Evolutionary conservation across 176 grass and related monocot species (phyloP).

Genomic region (Canna indica): DNA sequence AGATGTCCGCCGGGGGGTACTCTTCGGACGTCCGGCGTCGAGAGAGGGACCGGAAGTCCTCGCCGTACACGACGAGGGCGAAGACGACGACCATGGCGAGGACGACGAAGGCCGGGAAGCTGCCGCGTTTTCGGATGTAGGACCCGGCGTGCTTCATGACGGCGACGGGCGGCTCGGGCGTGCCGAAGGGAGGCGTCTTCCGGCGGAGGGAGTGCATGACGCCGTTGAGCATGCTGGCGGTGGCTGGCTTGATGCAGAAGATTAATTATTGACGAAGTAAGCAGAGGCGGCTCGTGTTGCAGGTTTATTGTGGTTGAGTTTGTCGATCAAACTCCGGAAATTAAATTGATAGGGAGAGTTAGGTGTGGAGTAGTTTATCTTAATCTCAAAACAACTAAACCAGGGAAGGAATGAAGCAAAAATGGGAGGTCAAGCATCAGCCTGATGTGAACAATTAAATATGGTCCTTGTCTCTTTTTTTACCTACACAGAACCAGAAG

Average conservation of each 20-base stretch:
- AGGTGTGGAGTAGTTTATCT: not conserved
- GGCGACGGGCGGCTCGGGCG: not conserved
- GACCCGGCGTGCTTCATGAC: conserved; percentile 12
- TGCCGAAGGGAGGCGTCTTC: conserved; percentile 23
- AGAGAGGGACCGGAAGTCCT: conserved; percentile 45
- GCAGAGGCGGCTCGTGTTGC: not conserved
- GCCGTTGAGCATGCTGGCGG: not conserved
- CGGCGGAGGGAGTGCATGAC: conserved; percentile 37
- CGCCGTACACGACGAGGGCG: conserved; percentile 57
- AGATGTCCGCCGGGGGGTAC: not conserved
- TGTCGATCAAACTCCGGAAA: not conserved
- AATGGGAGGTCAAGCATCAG: too few species aligned
- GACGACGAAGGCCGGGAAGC: conserved; percentile 38
- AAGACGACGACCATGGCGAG: conserved; percentile 38
- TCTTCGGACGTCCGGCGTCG: not conserved
- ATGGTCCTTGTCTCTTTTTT: too few species aligned
- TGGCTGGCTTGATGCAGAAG: too few species aligned
- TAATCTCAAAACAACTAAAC: too few species aligned
- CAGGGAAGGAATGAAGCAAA: not conserved
- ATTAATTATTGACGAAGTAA: not conserved
- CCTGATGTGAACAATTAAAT: too few species aligned
- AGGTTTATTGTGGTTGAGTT: not conserved
- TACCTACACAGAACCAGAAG: too few species aligned
- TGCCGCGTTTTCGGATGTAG: conserved; percentile 37
- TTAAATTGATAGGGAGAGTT: not conserved